Base-by-base conservation (phyloP, 2,329 filamentous ascomycete species). In the Beauveria pseudobassiana region DNA sequence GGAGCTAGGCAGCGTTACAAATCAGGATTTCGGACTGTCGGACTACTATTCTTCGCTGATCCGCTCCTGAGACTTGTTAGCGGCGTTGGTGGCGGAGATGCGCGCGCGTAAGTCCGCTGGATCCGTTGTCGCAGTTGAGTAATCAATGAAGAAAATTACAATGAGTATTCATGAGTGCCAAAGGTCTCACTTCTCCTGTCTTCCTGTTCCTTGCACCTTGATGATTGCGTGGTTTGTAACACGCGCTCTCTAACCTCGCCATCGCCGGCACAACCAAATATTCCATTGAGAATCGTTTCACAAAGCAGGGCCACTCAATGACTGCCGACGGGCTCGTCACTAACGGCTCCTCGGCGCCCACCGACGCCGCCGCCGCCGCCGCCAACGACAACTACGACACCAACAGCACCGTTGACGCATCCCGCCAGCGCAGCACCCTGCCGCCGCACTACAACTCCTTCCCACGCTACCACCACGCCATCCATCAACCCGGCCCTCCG, bases 361-460 rank as follows among this genome's bases (percentile, higher is more conserved):
- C 10, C 30, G 30, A 38, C 30, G 30, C 46, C 24, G 53, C 26
- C 40, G 24, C 18, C 38, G 53, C 26, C 40, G 24, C 18, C 22
- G 5, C 9, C 12, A 20, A 12, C 51, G 12, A 38, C n/a, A 22
- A 38, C 30, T 9, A 34, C 49, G 5, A 9, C 18, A 20, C 9
- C 51, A 12, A 38, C n/a, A 22, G 24, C 22, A 40, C 22, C 2
- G 3, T 3, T 6, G 51, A 38, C 42, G n/a, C 57, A 7, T 24
- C 30, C 28, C 48, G 34, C n/a, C 48, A 12, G 2, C 22, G 12
- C 30, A 43, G 20, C 26, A 65, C 66, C 1, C 30, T 34, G 26
- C 56, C 52, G 51, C 63, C 63, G 43, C 52, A 61, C 14, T 68
- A 68, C 61, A 61, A 65, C 58, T 63, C 63, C 16, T 65, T 65